Conservation (phyloP, 2,329 filamentous ascomycete genomes). For the Lasiodiplodia theobromae region DNA sequence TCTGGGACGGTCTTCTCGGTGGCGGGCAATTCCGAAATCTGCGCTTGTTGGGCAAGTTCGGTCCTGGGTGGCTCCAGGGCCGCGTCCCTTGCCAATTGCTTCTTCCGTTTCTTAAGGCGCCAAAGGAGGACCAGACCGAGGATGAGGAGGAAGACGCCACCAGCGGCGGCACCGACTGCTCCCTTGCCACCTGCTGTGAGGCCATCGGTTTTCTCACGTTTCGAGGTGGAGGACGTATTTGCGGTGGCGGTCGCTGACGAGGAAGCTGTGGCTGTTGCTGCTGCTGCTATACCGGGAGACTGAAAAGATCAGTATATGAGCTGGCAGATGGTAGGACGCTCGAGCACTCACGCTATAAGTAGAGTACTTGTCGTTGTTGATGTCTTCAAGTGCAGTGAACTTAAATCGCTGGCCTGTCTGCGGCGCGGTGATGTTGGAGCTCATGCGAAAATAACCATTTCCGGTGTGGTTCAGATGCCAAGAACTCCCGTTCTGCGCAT, state of each 20-base stretch:
- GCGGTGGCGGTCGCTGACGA: neutral
- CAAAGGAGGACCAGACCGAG: neutral
- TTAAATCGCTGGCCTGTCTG: conserved; percentile 19
- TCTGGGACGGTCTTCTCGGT: too few species aligned
- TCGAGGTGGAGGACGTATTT: too few species aligned
- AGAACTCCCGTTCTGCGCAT: conserved; percentile 24
- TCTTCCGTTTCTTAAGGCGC: neutral
- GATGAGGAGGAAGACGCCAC: neutral
- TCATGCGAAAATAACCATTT: conserved; percentile 14
- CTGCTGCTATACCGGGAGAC: neutral
- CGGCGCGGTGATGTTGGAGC: conserved; percentile 23
- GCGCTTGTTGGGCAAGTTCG: neutral
- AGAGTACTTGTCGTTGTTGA: conserved; percentile 22
- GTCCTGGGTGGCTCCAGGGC: neutral
- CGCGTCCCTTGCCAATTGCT: neutral
- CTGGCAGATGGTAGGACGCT: neutral
- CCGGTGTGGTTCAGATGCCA: conserved; percentile 27
- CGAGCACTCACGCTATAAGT: conserved; percentile 15
- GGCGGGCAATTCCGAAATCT: neutral
- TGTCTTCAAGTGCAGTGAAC: conserved; percentile 20
- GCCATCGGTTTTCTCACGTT: neutral
- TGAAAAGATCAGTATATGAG: neutral
- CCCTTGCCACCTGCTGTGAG: conserved; percentile 16
- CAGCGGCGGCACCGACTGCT: conserved; percentile 19
- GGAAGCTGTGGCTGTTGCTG: conserved; percentile 3